Base-by-base conservation (phyloP, 164 flowering plant genomes). In the Paratinospora sagittata region DNA sequence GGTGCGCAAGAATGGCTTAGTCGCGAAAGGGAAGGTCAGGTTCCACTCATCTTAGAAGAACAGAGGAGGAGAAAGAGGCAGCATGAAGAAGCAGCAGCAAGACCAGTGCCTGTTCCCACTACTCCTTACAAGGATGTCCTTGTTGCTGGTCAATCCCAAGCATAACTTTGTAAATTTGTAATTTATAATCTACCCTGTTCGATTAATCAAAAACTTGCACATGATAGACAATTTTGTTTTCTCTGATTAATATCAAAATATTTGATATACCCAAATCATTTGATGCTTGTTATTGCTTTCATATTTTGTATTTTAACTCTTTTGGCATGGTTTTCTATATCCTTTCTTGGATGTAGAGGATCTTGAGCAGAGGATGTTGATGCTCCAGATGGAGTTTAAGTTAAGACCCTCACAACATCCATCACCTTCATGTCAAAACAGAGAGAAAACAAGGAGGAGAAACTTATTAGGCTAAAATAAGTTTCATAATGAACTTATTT, bases 1-100 rank as follows among this genome's bases (percentile, higher is more conserved):
- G 95, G 94, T n/a, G 93, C 95, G 11, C 94, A 87, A 26, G 99
- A 90, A 75, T 71, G 82, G 26, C 72, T 90, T 47, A 49, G 75
- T 26, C 73, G 63, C 24, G 85, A 67, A 3, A 76, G 92, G 73
- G 98, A 90, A 82, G 93, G 95, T 26, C 86, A 81, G 0, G 75
- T 78, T n/a, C 93, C 97, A 12, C 73, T 82, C 52, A 77, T 82
- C 27, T 10, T 76, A 23, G 89, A 85, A 70, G 84, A 86, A 3
- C 82, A 81, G 30, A 75, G 84, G 49, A 80, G 81, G 27, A 76
- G 77, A 37, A 77, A 36, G 68, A 55, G 6, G 70, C 72, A 70
- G 27, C 77, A 19, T 0, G 83, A 78, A n/a, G 78, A 73, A 26
- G 47, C 67, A 6, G 30, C 33, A 14, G 77, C 69, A 3, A 62